phyloP scores from a whole-genome alignment of 345 rosid genomes.

The Melastoma malabathricum region DNA sequence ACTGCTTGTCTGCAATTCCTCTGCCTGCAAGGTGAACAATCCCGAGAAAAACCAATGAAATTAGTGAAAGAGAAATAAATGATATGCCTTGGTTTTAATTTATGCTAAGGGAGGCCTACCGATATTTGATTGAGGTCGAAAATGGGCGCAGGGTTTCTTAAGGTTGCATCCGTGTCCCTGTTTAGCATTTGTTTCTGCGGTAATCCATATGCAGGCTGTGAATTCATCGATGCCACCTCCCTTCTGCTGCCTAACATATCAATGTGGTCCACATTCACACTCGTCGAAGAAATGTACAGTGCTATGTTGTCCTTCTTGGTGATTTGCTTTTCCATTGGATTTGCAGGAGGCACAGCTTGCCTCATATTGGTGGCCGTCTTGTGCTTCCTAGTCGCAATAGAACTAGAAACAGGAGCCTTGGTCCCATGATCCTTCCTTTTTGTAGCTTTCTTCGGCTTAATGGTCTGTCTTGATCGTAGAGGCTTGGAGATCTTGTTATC shows the following conservation, averaged over 20 bases:
- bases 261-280: conserved; percentile 21
- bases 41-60: too few relatives aligned
- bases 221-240: conserved; percentile 21
- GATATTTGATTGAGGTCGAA: conserved; percentile 84
- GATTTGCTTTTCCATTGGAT: background rate
- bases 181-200: conserved; percentile 23
- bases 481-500: conserved; percentile 26
- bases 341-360: background rate
- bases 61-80: too few relatives aligned
- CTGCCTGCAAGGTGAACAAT: conserved; percentile 34
- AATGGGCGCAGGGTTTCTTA: conserved; percentile 19
- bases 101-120: conserved; percentile 23
- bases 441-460: conserved; percentile 12
- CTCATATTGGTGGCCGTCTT: conserved; percentile 15
- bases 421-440: conserved; percentile 16
- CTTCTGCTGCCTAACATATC: conserved; percentile 20
- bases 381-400: conserved; percentile 35
- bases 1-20: conserved; percentile 32
- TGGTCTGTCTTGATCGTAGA: background rate
- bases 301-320: conserved; percentile 2
- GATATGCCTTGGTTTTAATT: background rate
- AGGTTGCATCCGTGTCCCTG: conserved; percentile 28
- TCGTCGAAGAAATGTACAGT: conserved; percentile 16
- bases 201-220: conserved; percentile 19
- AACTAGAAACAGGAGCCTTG: conserved; percentile 11